Base-by-base conservation (phyloP, 495 filamentous ascomycete genomes). In the Aspergillus wentii region DNA sequence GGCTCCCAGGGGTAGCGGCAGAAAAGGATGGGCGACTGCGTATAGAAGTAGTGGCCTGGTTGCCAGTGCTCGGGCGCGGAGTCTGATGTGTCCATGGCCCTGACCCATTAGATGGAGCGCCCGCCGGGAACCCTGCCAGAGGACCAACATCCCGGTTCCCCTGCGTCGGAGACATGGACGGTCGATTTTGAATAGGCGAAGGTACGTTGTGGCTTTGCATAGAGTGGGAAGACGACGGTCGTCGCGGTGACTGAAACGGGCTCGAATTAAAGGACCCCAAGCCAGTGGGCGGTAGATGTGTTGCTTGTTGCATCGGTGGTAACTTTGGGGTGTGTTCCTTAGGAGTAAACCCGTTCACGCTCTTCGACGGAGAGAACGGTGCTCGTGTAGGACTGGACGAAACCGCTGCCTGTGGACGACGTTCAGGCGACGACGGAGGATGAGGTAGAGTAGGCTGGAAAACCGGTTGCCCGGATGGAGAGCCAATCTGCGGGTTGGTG, bases 151-250 rank as follows among this genome's bases (percentile, higher is more conserved):
- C 66, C 17, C 38, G 64, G 43, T 65, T 67, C 8, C 62, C 66
- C 40, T 75, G 71, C 4, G 66, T 71, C 8, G 71, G 72, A 10
- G 72, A 74, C 62, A 74, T 67, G 1, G 71, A 66, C 1, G 67
- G 64, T 21, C 58, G 61, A 27, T 68, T 71, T 19, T 72, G 64
- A 23, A 69, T 57, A 6, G 67, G 62, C 18, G 65, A 68, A 6
- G 52, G 46, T 9, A 62, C 35, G n/a, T 40, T 58, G 25, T 59
- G 60, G 19, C 57, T 60, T 25, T 61, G 56, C 3, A 56, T 45
- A 21, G 67, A 70, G 43, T 72, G 65, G 30, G 69, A 71, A 8
- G 71, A 73, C 6, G 62, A 61, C 20, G 71, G 68, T 23, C 68
- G 65, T 21, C 57, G 63, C 16, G 61, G 40, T 11, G 11, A 13